Base-by-base conservation (phyloP, 2,329 filamentous ascomycete genomes). In the Trichoderma atroviride region DNA sequence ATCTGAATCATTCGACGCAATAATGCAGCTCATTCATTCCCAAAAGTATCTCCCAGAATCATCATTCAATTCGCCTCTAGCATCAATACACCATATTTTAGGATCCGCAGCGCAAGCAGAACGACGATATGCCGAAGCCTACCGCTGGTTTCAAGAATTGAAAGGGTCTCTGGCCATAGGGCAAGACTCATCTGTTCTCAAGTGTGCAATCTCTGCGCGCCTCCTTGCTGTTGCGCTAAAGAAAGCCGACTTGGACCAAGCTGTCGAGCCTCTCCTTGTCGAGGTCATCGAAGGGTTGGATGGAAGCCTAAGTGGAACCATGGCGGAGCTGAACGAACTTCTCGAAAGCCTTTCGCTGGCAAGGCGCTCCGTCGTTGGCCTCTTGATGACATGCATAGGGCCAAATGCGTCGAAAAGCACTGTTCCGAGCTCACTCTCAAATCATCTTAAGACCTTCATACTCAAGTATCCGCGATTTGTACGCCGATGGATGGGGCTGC, bases 401-500 rank as follows among this genome's bases (percentile, higher is more conserved):
- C 69, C 73, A 1, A 73, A 70, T 2, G 47, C 71, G 37, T 71
- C 63, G 2, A 68, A 60, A 4, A 68, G 70, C n/a, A 58, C 70
- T 2, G 71, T 71, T 2, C 69, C 73, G 0, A 37, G 69, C 2
- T 69, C 63, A 22, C 74, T 84, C 2, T 53, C 75, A 35, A 73
- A 74, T 1, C 80, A 84, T n/a, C 81, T 89, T 9, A 86, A 89
- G 72, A 80, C 82, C 0, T 84, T 91, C 57, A 80, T 90, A 29
- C 81, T 87, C 35, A 84, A 87, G 66, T 85, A 88, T 70, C 88
- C 89, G 14, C 83, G 87, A 2, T 88, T 91, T 73, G 82, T 85
- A 58, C 79, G 87, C 7, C 83, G 88, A 57, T 91, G 89, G 87
- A 79, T 91, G 2, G 89, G 89, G 14, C 87, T 86, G 67, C 79